These are phyloP conservation scores for Phalaenopsis hybrid DNA, from an alignment of 116 monocot species.

Conservation along the genomic window DNA sequence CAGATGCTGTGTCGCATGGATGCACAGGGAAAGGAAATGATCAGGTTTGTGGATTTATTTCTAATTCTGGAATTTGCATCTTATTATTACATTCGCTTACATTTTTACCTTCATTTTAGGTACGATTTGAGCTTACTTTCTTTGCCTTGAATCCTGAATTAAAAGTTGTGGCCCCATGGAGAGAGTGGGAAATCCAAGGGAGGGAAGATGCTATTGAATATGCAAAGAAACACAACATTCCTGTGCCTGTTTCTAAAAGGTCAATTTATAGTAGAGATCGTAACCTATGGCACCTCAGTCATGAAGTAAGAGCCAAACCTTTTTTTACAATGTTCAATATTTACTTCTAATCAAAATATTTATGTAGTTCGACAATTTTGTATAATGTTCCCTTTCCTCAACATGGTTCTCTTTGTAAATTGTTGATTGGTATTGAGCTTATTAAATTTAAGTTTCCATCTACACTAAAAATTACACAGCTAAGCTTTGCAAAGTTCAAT, in stretches of 20 bases:
- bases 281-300: constrained; percentile 97
- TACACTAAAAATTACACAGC: not conserved
- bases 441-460: not conserved
- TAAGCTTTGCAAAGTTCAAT: not conserved
- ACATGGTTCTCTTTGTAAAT: not conserved
- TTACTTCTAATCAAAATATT: not conserved
- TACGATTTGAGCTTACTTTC: constrained; percentile 85
- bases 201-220: constrained; percentile 96
- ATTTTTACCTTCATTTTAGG: constrained; percentile 28
- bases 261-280: constrained; percentile 97
- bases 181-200: constrained; percentile 95
- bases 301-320: constrained; percentile 50
- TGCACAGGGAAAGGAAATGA: constrained; percentile 99
- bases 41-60: constrained; percentile 52
- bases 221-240: constrained; percentile 87
- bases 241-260: constrained; percentile 84
- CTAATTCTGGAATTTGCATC: constrained; percentile 1
- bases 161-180: constrained; percentile 91
- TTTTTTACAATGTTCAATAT: not conserved
- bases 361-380: not conserved
- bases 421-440: not conserved
- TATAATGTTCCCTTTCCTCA: not conserved
- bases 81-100: not conserved
- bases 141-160: constrained; percentile 87
- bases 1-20: constrained; percentile 95